phyloP scores from a whole-genome alignment of 2,329 filamentous ascomycete species.

The Fragosphaeria purpurea region DNA sequence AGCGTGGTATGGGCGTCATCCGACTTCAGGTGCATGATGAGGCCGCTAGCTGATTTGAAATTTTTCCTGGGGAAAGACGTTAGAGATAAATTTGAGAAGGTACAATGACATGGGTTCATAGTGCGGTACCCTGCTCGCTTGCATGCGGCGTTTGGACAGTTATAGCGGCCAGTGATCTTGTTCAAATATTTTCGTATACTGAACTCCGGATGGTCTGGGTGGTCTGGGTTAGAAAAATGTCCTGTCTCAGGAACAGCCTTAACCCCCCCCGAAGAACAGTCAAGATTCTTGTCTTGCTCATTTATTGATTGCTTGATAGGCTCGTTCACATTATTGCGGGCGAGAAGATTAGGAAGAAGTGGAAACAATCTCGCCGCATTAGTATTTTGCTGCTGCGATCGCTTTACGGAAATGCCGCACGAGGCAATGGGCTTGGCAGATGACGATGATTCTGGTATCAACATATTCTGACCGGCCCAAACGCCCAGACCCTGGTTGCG shows the following conservation, averaged over 20 bases:
- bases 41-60: conserved; percentile 22
- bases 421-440: too few relatives aligned
- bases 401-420: too few relatives aligned
- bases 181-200: conserved; percentile 37
- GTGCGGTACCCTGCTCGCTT: conserved; percentile 16
- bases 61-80: conserved; percentile 29
- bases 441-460: neutral
- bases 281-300: too few relatives aligned
- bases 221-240: neutral
- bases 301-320: too few relatives aligned
- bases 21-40: conserved; percentile 36
- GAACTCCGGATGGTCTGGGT: conserved; percentile 23
- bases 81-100: conserved; percentile 16
- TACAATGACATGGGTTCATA: too few relatives aligned
- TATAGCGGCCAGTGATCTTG: conserved; percentile 32
- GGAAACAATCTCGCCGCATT: too few relatives aligned
- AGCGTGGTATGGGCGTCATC: conserved; percentile 25
- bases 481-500: conserved; percentile 2
- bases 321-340: too few relatives aligned
- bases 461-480: conserved; percentile 10
- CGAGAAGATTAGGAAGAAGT: too few relatives aligned
- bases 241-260: too few relatives aligned
- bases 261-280: too few relatives aligned
- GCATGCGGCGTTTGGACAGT: conserved; percentile 45
- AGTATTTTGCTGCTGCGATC: too few relatives aligned